Evolutionary conservation across 176 grass and related monocot species (phyloP).

Genomic region (Ensete glaucum): DNA sequence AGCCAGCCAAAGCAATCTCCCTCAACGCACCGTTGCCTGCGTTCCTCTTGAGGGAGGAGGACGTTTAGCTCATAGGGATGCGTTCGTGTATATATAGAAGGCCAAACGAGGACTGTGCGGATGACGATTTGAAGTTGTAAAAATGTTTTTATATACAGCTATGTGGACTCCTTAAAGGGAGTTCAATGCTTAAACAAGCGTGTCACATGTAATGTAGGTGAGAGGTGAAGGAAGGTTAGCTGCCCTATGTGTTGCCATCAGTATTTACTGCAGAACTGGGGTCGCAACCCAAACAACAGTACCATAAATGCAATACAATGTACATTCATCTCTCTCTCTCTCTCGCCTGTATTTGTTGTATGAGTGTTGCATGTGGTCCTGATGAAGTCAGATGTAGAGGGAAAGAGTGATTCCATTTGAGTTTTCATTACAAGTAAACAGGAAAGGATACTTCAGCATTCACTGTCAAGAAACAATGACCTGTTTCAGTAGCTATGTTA

Average conservation of each 20-base stretch:
- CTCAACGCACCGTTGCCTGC: background rate
- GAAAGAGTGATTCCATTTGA: background rate
- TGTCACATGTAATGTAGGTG: constrained; percentile 9
- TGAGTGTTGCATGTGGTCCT: background rate
- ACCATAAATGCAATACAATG: constrained; percentile 3
- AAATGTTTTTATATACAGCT: too few species aligned
- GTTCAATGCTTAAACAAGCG: background rate
- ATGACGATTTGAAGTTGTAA: too few species aligned
- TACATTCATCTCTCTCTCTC: background rate
- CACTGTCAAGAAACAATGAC: background rate
- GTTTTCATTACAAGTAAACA: background rate
- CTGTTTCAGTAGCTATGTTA: background rate
- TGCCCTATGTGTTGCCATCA: background rate
- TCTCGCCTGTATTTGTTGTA: background rate
- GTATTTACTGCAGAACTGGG: constrained; percentile 9
- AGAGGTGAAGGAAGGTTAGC: background rate
- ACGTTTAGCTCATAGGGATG: background rate
- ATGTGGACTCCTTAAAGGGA: background rate
- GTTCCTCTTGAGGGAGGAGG: background rate
- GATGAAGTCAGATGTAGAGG: background rate
- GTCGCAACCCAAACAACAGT: background rate
- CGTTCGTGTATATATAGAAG: background rate
- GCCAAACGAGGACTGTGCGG: too few species aligned
- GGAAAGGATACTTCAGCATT: background rate
- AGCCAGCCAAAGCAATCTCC: too few species aligned